These are phyloP conservation scores for Nemania serpens DNA, from an alignment of 2,329 filamentous ascomycete genomes.

Conservation along the genomic window DNA sequence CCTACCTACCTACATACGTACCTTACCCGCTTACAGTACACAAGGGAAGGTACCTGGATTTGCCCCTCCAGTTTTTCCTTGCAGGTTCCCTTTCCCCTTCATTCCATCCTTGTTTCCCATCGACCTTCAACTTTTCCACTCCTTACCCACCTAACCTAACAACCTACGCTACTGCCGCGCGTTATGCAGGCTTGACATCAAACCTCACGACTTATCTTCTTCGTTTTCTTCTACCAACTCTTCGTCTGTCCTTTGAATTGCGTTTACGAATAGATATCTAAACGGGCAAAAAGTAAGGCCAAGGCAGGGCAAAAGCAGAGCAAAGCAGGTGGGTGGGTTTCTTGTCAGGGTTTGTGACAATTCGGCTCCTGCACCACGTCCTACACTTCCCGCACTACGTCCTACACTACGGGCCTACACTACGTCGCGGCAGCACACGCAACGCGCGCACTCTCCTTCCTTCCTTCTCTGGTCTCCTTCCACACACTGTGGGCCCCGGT, in stretches of 20 bases:
- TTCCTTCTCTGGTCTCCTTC: not conserved
- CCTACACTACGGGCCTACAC: too few species aligned
- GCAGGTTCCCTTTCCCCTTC: constrained; percentile 24
- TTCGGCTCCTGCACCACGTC: not conserved
- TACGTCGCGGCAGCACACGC: not conserved
- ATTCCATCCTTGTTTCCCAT: constrained; percentile 17
- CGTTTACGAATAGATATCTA: too few species aligned
- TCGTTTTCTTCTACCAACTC: not conserved
- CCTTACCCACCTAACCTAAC: not conserved
- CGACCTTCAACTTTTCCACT: constrained; percentile 11
- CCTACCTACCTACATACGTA: too few species aligned
- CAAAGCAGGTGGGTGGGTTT: constrained; percentile 3
- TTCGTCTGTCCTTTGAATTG: not conserved
- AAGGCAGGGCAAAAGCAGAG: too few species aligned
- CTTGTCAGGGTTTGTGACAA: constrained; percentile 10
- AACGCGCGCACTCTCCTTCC: not conserved
- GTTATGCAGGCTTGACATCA: constrained; percentile 16
- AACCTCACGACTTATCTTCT: not conserved
- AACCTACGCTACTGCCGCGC: constrained; percentile 14
- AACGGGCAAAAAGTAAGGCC: too few species aligned
- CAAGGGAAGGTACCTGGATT: too few species aligned
- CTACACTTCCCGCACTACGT: too few species aligned
- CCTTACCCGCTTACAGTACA: too few species aligned
- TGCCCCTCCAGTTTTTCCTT: constrained; percentile 34
- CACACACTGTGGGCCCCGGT: constrained; percentile 12